phyloP scores from a whole-genome alignment of 768 basidiomycete species.

The Pleurotus platypus region DNA sequence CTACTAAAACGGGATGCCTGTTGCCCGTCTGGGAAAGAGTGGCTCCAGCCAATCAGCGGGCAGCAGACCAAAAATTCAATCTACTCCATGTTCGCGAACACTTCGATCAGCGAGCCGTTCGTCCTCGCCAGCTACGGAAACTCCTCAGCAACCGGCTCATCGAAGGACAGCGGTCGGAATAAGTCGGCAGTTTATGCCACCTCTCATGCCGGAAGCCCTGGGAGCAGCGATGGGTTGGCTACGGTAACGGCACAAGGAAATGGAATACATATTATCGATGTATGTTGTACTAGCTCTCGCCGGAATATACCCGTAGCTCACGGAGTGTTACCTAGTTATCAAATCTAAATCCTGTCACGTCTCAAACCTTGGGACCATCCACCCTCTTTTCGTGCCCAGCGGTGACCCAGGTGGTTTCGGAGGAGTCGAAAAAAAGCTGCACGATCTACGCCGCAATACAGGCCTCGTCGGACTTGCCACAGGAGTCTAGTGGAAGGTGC shows the following conservation, averaged over 20 bases:
- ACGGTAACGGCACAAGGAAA: constrained; percentile 71
- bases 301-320: background rate
- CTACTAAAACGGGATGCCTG: background rate
- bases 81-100: constrained; percentile 14
- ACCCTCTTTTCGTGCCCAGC: constrained; percentile 60
- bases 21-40: background rate
- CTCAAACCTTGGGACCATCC: constrained; percentile 68
- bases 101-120: constrained; percentile 32
- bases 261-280: constrained; percentile 74
- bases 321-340: constrained; percentile 40
- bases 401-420: constrained; percentile 33
- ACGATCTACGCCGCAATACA: constrained; percentile 56
- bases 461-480: constrained; percentile 39
- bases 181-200: constrained; percentile 27
- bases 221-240: constrained; percentile 49
- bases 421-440: constrained; percentile 32
- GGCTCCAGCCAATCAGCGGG: constrained; percentile 2
- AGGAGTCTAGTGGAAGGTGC: constrained; percentile 40
- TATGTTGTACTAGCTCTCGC: constrained; percentile 28
- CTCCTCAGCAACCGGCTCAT: constrained; percentile 23
- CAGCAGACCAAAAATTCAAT: constrained; percentile 1
- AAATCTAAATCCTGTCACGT: constrained; percentile 60
- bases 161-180: constrained; percentile 13
- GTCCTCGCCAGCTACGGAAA: constrained; percentile 31
- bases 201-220: constrained; percentile 26